Conservation (phyloP, 805 yeast species). For the Kluyveromyces nonfermentans region DNA sequence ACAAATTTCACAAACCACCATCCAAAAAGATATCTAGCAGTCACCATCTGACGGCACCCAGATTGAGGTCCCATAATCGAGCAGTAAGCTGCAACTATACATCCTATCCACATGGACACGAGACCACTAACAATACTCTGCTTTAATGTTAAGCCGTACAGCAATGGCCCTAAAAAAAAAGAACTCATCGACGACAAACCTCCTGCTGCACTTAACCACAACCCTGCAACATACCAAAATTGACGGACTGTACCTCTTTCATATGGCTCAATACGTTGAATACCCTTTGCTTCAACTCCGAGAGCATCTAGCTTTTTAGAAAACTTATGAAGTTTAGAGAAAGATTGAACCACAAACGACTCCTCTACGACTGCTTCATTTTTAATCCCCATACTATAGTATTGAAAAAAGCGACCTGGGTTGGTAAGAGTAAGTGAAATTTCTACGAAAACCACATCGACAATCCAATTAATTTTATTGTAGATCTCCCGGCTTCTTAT, state of each 20-base stretch:
- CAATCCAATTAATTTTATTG: too few species aligned
- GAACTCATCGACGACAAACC: conserved; percentile 87
- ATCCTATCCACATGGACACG: conserved; percentile 57
- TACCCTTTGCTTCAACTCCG: conserved; percentile 72
- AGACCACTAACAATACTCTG: conserved; percentile 57
- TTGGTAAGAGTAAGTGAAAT: too few species aligned
- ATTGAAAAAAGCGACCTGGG: too few species aligned
- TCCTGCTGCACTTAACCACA: conserved; percentile 83
- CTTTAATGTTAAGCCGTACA: conserved; percentile 59
- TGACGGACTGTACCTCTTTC: conserved; percentile 43
- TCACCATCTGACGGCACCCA: conserved; percentile 83
- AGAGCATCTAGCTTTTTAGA: conserved; percentile 42
- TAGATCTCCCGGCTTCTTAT: too few species aligned
- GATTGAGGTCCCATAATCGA: conserved; percentile 84
- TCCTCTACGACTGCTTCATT: background rate
- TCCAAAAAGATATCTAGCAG: conserved; percentile 73
- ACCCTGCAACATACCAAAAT: conserved; percentile 46
- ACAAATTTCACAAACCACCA: conserved; percentile 77
- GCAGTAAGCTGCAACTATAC: conserved; percentile 72
- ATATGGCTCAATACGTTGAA: conserved; percentile 61
- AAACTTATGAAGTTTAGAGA: conserved; percentile 12
- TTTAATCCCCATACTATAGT: background rate
- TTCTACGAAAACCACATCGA: too few species aligned
- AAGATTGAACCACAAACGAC: background rate
- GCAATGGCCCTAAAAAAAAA: conserved; percentile 62